Conservation (phyloP, 2,329 filamentous ascomycete genomes). For the Fusarium tuaranense region DNA sequence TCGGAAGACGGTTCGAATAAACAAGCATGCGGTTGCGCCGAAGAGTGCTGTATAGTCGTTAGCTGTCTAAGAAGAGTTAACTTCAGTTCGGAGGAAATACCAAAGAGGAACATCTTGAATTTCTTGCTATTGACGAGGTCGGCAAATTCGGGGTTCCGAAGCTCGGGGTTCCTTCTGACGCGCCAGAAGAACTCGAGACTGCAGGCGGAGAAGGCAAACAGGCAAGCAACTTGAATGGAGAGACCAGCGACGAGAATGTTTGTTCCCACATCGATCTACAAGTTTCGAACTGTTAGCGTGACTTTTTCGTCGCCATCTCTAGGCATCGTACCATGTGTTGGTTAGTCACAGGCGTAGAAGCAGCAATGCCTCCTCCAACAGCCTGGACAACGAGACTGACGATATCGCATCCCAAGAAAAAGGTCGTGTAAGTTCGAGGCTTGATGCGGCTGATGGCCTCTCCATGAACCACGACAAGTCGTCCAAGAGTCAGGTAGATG, state of each 20-base stretch:
- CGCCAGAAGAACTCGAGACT: slow-evolving; percentile 33
- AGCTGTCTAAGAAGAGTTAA: no score
- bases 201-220: slow-evolving; percentile 31
- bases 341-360: slow-evolving; percentile 30
- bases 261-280: slow-evolving; percentile 20
- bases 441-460: slow-evolving; percentile 22
- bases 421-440: slow-evolving; percentile 23
- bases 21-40: slow-evolving; percentile 16
- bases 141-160: slow-evolving; percentile 18
- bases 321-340: slow-evolving; percentile 8
- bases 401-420: slow-evolving; percentile 34
- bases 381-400: slow-evolving; percentile 32
- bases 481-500: slow-evolving; percentile 41
- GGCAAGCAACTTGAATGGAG: slow-evolving; percentile 29
- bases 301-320: no score
- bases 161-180: slow-evolving; percentile 18
- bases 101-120: slow-evolving; percentile 24
- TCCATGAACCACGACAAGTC: slow-evolving; percentile 38
- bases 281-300: no score
- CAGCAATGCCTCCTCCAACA: slow-evolving; percentile 30
- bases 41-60: slow-evolving; percentile 6
- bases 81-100: no score
- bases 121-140: slow-evolving; percentile 23
- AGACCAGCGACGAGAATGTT: slow-evolving; percentile 34
- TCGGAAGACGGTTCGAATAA: slow-evolving; percentile 32